A percentile compares a stretch with the other conserved stretches of the same genome.
phyloP scores from a whole-genome alignment of 2,329 filamentous ascomycete species.

The Aspergillus niger region DNA sequence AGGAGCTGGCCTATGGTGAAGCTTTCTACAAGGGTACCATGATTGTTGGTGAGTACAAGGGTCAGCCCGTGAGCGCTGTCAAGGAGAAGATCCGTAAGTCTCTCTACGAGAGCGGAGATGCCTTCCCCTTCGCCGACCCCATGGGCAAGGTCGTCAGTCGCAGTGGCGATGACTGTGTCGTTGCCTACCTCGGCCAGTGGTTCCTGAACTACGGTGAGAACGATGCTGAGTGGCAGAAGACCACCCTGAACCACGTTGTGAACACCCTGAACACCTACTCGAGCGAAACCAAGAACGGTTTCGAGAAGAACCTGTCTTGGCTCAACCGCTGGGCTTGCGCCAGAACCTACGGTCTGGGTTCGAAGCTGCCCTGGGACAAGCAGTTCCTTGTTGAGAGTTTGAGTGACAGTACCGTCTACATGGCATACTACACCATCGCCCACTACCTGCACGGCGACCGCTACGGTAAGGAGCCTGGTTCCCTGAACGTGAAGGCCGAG shows the following conservation, averaged over 20 bases:
- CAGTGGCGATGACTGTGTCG: constrained; percentile 90
- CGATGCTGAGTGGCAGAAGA: constrained; percentile 73
- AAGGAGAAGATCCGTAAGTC: constrained; percentile 82
- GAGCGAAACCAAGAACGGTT: constrained; percentile 74
- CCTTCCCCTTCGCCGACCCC: constrained; percentile 91
- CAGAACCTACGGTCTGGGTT: constrained; percentile 86
- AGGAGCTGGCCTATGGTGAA: constrained; percentile 95
- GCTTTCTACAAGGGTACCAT: constrained; percentile 95
- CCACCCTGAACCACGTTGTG: constrained; percentile 71
- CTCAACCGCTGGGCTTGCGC: constrained; percentile 95
- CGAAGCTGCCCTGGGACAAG: constrained; percentile 91
- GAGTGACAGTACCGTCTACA: constrained; percentile 88
- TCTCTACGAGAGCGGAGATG: constrained; percentile 73
- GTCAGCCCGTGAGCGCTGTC: constrained; percentile 79
- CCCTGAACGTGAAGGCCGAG: constrained; percentile 70
- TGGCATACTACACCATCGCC: constrained; percentile 63
- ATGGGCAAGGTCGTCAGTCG: constrained; percentile 86
- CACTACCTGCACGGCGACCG: constrained; percentile 77
- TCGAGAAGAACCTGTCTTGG: constrained; percentile 87
- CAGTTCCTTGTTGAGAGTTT: constrained; percentile 90
- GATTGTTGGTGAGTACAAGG: constrained; percentile 83
- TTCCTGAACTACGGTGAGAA: constrained; percentile 96
- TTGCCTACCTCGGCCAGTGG: constrained; percentile 93
- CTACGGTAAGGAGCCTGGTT: constrained; percentile 73
- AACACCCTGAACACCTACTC: constrained; percentile 77